A percentile compares a stretch with the other conserved stretches of the same genome.
Evolutionary conservation across 495 filamentous ascomycete genomes (phyloP).

Genomic region (Aspergillus kassunensis): DNA sequence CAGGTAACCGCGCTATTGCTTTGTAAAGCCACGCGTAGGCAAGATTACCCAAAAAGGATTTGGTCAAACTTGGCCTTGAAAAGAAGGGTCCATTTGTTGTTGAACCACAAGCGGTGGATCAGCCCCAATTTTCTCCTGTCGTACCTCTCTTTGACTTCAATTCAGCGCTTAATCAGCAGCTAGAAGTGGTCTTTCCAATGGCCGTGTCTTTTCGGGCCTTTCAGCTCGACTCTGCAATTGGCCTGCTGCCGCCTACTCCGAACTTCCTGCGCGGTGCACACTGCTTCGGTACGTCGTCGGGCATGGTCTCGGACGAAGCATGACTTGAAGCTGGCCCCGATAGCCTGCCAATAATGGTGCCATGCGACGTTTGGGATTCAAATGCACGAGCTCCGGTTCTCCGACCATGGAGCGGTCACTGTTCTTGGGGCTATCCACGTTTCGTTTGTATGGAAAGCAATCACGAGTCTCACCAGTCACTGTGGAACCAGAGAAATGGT

Average conservation of each 20-base stretch:
- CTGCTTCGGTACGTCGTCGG: not conserved
- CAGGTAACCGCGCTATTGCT: not conserved
- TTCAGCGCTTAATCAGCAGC: slow-evolving; percentile 4
- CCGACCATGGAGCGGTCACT: slow-evolving; percentile 1
- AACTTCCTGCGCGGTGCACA: not conserved
- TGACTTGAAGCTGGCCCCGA: not conserved
- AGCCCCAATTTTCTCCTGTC: slow-evolving; percentile 5
- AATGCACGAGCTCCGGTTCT: not conserved
- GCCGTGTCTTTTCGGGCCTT: not conserved
- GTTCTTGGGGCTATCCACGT: slow-evolving; percentile 7
- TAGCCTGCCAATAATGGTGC: not conserved
- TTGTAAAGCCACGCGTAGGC: slow-evolving; percentile 1
- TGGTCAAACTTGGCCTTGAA: not conserved
- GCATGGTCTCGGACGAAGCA: not conserved
- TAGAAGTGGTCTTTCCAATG: not conserved
- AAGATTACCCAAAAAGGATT: not conserved
- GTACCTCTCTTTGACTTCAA: not conserved
- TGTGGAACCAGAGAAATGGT: slow-evolving; percentile 11
- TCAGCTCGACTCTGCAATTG: not conserved
- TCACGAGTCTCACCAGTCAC: not conserved
- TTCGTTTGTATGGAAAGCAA: slow-evolving; percentile 11
- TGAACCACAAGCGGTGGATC: slow-evolving; percentile 5
- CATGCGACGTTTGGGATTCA: not conserved
- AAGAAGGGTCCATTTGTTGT: slow-evolving; percentile 2
- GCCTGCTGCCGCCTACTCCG: not conserved